A percentile compares a stretch with the other conserved stretches of the same genome.
Evolutionary conservation across 495 filamentous ascomycete species (phyloP).

Genomic region (Penicillium alfredii): DNA sequence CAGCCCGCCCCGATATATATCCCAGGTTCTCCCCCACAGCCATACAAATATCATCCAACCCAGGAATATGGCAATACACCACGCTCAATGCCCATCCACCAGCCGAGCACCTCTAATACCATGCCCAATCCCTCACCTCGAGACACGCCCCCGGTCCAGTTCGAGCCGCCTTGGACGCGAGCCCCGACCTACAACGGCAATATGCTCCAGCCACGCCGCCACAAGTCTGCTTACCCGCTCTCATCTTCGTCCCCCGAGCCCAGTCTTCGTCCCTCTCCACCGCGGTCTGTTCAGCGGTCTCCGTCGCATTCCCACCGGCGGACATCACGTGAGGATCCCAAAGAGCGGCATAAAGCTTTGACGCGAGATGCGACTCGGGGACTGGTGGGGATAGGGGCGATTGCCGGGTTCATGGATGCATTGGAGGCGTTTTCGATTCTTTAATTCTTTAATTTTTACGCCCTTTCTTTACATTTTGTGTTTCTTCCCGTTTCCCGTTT

Average conservation of each 20-base stretch:
- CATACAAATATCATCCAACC: constrained; percentile 6
- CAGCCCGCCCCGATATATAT: constrained; percentile 1
- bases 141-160: constrained; percentile 14
- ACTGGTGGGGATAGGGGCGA: constrained; percentile 36
- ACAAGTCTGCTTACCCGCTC: constrained; percentile 16
- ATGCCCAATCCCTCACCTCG: constrained; percentile 12
- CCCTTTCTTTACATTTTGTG: too few species aligned
- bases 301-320: constrained; percentile 15
- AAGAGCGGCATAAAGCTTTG: constrained; percentile 19
- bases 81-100: constrained; percentile 14
- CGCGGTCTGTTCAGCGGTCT: constrained; percentile 15
- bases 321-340: constrained; percentile 18
- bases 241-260: constrained; percentile 21
- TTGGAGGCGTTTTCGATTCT: constrained; percentile 34
- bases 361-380: constrained; percentile 35
- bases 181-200: constrained; percentile 12
- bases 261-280: constrained; percentile 11
- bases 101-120: constrained; percentile 3
- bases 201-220: constrained; percentile 12
- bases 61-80: constrained; percentile 8
- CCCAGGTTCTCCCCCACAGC: constrained; percentile 9
- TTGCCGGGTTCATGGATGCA: constrained; percentile 42
- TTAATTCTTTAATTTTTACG: too few species aligned
- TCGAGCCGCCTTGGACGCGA: constrained; percentile 9
- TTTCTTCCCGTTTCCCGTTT: too few species aligned